Base-by-base conservation (phyloP, 768 basidiomycete species). In the Aureoboletus auriporus region DNA sequence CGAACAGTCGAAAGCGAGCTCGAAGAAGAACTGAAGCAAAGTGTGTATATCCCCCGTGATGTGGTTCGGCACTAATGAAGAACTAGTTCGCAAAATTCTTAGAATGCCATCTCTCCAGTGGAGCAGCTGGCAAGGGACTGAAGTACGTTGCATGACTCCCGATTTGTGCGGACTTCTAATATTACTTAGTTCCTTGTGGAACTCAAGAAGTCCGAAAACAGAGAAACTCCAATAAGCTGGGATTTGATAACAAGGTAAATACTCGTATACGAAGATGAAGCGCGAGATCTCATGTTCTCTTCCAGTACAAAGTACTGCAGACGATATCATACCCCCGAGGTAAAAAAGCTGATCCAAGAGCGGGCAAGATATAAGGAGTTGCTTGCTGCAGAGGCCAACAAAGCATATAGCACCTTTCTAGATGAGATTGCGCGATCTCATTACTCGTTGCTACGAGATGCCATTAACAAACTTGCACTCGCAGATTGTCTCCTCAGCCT, bases 401-500 rank as follows among this genome's bases (percentile, higher is more conserved):
- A 71, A 26, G 87, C 89, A 0, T 92, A 82, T 59, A 71, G 71
- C 14, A 63, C 72, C 8, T 93, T 93, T 59, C 75, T 93, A 37
- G 61, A 68, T 29, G 84, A 91, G 47, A 89, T 94, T 28, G 69
- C 81, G 8, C 64, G 71, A 29, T 76, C 82, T 13, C 73, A 86
- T 55, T 94, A 95, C 58, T 77, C 74, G 5, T 54, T 84, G 8
- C 69, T 97, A 49, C 79, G 93, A 9, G 77, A 86, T 51, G 83
- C 77, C 6, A 83, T 93, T 17, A 82, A 87, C 57, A 85, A 89
- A 53, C 73, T 99, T 27, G 92, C 92, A 1, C 77, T 73, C 2
- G 85, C 86, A 23, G 93, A 99, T 69, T 96, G 94, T 62, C 71
- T 99, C 51, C 71, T 86, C 49, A 91, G 90, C 58, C 74, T 98